phyloP scores from a whole-genome alignment of 257 asterid species.

The Gentiana dahurica region DNA sequence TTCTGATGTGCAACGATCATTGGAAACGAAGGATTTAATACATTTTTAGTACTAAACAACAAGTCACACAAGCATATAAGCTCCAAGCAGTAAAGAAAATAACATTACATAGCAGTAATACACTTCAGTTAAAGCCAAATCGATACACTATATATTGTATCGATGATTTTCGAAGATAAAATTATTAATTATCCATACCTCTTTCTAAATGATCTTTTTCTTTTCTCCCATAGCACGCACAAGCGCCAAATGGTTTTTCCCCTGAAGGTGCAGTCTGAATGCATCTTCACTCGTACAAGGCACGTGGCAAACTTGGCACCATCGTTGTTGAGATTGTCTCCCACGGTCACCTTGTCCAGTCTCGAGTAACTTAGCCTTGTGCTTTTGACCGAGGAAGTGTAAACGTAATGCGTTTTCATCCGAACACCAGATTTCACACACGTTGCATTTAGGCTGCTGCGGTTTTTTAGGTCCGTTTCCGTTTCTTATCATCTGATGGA shows the following conservation, averaged over 20 bases:
- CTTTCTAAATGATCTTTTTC: background rate
- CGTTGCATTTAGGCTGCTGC: slow-evolving; percentile 22
- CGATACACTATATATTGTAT: too few species aligned
- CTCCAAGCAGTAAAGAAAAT: too few species aligned
- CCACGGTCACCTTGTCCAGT: slow-evolving; percentile 5
- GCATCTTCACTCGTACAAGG: slow-evolving; percentile 34
- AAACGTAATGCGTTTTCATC: slow-evolving; percentile 17
- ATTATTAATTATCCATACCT: background rate
- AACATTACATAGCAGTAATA: too few species aligned
- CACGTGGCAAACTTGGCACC: slow-evolving; percentile 41
- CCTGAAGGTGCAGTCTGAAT: slow-evolving; percentile 30
- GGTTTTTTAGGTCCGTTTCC: background rate
- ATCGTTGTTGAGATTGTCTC: slow-evolving; percentile 8
- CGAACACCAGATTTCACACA: slow-evolving; percentile 38
- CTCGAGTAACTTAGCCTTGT: slow-evolving; percentile 33
- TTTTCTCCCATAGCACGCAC: background rate
- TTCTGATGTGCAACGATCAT: too few species aligned
- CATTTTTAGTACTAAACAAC: too few species aligned
- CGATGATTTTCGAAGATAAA: too few species aligned
- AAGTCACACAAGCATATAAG: too few species aligned
- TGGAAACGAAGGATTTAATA: too few species aligned
- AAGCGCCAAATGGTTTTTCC: slow-evolving; percentile 28
- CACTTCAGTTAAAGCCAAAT: too few species aligned
- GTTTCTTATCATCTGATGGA: slow-evolving; percentile 8
- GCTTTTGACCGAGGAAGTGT: slow-evolving; percentile 49